These are phyloP conservation scores for Candida ulmi DNA, from an alignment of 805 yeast genomes.

Conservation along the genomic window DNA sequence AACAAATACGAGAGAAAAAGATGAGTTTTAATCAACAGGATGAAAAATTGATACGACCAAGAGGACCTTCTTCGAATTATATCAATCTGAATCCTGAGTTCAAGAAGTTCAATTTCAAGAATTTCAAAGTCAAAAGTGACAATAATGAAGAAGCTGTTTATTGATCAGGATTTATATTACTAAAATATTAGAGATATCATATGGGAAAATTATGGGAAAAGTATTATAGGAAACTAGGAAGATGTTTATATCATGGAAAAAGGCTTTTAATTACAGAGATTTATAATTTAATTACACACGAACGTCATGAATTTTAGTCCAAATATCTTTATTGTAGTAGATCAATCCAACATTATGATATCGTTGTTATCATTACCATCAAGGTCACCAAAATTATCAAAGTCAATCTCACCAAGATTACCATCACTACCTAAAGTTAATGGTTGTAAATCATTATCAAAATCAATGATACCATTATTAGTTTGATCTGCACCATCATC, in stretches of 20 bases:
- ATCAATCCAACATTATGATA: slow-evolving; percentile 11
- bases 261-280: too few relatives aligned
- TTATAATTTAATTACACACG: too few relatives aligned
- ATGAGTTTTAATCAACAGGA: background rate
- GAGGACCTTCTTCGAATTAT: slow-evolving; percentile 14
- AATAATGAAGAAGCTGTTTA: background rate
- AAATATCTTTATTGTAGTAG: background rate
- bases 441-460: slow-evolving; percentile 3
- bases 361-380: slow-evolving; percentile 5
- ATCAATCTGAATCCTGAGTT: slow-evolving; percentile 10
- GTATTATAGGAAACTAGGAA: too few relatives aligned
- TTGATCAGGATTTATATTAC: background rate
- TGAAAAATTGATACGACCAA: slow-evolving; percentile 2
- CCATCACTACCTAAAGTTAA: slow-evolving; percentile 5
- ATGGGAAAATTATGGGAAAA: too few relatives aligned
- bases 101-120: background rate
- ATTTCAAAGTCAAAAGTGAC: background rate
- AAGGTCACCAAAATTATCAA: slow-evolving; percentile 9
- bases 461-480: slow-evolving; percentile 1
- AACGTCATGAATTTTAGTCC: too few relatives aligned
- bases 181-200: too few relatives aligned
- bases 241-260: too few relatives aligned
- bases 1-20: background rate
- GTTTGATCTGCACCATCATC: background rate
- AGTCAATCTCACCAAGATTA: slow-evolving; percentile 9